A percentile compares a stretch with the other conserved stretches of the same genome.
Evolutionary conservation across 2,329 filamentous ascomycete genomes (phyloP).

Genomic region (Drechslerella dactyloides): DNA sequence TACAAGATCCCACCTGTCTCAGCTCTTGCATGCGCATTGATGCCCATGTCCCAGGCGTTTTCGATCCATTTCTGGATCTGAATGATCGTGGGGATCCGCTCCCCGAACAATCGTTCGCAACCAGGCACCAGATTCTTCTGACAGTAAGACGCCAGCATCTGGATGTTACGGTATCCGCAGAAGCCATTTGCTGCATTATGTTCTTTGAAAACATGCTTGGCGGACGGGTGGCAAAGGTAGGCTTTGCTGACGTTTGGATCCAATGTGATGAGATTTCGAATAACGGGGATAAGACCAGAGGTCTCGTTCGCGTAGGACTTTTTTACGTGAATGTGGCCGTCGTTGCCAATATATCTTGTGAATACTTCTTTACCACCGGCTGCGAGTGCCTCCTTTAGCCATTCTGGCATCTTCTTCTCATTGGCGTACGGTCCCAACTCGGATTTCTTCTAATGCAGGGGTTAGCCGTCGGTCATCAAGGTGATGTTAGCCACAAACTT

Average conservation of each 20-base stretch:
- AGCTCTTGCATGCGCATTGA: conserved; percentile 73
- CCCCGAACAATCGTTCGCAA: conserved; percentile 59
- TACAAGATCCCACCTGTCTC: conserved; percentile 86
- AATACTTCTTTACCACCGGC: conserved; percentile 63
- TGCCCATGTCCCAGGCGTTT: conserved; percentile 81
- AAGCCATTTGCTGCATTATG: conserved; percentile 84
- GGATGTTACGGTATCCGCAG: conserved; percentile 93
- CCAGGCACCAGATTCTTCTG: conserved; percentile 67
- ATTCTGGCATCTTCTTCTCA: conserved; percentile 75
- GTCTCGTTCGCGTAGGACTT: conserved; percentile 61
- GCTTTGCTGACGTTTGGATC: conserved; percentile 71
- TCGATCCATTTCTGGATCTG: conserved; percentile 87
- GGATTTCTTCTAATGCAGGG: conserved; percentile 59
- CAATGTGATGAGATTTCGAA: conserved; percentile 69
- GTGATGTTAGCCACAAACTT: not conserved
- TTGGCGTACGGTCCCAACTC: conserved; percentile 75
- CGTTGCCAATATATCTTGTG: conserved; percentile 50
- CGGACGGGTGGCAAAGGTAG: conserved; percentile 78
- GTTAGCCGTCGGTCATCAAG: not conserved
- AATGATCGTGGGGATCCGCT: conserved; percentile 75
- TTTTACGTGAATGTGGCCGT: conserved; percentile 55
- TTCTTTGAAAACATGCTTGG: conserved; percentile 81
- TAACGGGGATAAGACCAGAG: conserved; percentile 66
- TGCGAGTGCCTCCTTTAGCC: conserved; percentile 69
- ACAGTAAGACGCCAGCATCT: conserved; percentile 85